Conservation (phyloP, 441 rosid species). For the Populus hybrid region DNA sequence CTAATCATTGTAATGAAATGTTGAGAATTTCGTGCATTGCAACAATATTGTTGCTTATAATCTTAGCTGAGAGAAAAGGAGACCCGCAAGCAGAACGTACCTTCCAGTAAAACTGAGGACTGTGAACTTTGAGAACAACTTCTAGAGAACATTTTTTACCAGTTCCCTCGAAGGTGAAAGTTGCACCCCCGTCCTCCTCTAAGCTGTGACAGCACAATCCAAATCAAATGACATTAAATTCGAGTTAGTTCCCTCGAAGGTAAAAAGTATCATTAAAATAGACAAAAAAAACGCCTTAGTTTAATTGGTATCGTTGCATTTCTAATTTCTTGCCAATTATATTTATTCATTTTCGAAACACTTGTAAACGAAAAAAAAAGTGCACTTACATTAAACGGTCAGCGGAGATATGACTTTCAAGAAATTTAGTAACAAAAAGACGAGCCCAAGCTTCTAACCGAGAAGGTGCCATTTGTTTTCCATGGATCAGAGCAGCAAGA, state of each 20-base stretch:
- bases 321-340: too few species aligned
- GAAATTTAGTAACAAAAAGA: constrained; percentile 60
- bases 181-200: constrained; percentile 76
- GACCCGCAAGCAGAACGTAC: constrained; percentile 24
- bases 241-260: too few species aligned
- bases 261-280: too few species aligned
- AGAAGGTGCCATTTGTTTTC: constrained; percentile 63
- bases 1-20: neutral
- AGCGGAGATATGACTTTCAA: constrained; percentile 51
- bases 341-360: neutral
- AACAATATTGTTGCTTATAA: too few species aligned
- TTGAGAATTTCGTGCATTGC: too few species aligned
- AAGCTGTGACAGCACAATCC: constrained; percentile 34
- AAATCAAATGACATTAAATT: too few species aligned
- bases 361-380: neutral
- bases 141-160: constrained; percentile 30
- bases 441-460: constrained; percentile 62
- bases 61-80: neutral
- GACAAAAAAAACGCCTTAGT: too few species aligned
- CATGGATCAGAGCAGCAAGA: constrained; percentile 37
- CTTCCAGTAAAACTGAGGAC: constrained; percentile 93
- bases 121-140: constrained; percentile 54
- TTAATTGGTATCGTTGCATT: too few species aligned
- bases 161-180: constrained; percentile 55
- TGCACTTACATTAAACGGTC: constrained; percentile 68